Percentiles rank a stretch among this genome's conserved stretches.
Evolutionary conservation across 148 eudicot genomes (phyloP).

Genomic region (Heliamphora exappendiculata): DNA sequence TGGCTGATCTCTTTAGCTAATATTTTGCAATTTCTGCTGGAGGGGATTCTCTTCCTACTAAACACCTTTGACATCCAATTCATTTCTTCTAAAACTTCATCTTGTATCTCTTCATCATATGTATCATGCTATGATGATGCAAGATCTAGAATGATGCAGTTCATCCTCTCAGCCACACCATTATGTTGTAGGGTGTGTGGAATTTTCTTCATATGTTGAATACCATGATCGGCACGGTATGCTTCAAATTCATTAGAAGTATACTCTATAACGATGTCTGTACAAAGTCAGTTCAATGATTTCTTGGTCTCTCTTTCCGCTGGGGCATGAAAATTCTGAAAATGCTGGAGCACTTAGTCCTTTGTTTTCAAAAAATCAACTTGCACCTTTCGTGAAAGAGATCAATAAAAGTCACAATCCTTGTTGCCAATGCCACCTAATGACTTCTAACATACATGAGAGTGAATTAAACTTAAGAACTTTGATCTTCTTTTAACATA

Average conservation of each 20-base stretch:
- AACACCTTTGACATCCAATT: not conserved
- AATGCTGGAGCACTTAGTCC: not conserved
- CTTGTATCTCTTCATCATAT: no score
- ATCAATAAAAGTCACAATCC: no score
- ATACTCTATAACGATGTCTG: not conserved
- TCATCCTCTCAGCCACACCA: no score
- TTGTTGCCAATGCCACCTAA: no score
- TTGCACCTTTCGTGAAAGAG: no score
- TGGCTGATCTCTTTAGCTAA: not conserved
- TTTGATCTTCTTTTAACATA: no score
- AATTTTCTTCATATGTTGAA: no score
- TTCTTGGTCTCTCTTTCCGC: not conserved
- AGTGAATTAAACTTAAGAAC: no score
- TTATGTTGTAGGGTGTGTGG: not conserved
- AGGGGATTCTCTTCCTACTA: not conserved
- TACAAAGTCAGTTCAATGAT: not conserved
- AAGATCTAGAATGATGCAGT: no score
- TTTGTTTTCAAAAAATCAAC: not conserved
- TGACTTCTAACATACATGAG: no score
- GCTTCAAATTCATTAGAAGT: not conserved
- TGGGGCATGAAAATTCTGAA: not conserved
- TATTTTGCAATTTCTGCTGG: not conserved
- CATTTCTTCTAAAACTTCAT: no score
- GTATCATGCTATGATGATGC: no score
- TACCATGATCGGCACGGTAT: not conserved